Conservation (phyloP, 331 rosid genomes). For the Malus hybrid region DNA sequence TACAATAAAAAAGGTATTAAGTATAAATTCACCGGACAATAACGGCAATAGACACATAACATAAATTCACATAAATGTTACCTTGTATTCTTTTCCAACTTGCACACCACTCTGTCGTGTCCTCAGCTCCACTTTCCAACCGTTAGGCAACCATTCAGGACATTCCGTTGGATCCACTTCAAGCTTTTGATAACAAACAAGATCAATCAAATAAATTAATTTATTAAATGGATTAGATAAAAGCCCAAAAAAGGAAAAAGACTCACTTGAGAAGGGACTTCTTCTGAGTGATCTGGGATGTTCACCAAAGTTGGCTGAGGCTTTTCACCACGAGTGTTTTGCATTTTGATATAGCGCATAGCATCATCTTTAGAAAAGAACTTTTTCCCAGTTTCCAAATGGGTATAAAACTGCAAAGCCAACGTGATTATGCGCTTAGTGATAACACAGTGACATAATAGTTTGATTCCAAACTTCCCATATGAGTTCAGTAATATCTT, state of each 20-base stretch:
- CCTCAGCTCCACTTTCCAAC: constrained; percentile 64
- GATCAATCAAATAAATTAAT: constrained; percentile 9
- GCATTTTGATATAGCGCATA: constrained; percentile 22
- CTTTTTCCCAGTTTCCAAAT: constrained; percentile 33
- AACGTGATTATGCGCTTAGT: constrained; percentile 15
- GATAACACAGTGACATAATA: constrained; percentile 3
- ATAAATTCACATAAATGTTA: constrained; percentile 15
- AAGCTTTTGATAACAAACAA: constrained; percentile 31
- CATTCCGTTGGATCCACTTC: constrained; percentile 30
- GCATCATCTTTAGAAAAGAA: constrained; percentile 34
- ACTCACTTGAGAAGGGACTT: constrained; percentile 37
- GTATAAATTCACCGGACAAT: neutral
- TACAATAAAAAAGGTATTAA: neutral
- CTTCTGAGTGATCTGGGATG: constrained; percentile 3
- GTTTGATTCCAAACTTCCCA: neutral
- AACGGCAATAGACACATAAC: constrained; percentile 1
- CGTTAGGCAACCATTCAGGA: constrained; percentile 89
- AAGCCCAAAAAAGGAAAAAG: constrained; percentile 2
- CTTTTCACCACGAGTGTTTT: neutral
- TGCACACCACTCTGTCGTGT: constrained; percentile 63
- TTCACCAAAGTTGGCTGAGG: constrained; percentile 18
- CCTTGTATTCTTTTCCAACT: constrained; percentile 72
- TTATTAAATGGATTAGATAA: constrained; percentile 5
- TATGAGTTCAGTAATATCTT: neutral
- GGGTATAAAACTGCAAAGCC: constrained; percentile 22